Conservation (phyloP, 2,329 filamentous ascomycete species). For the Colletotrichum tamarilloi region DNA sequence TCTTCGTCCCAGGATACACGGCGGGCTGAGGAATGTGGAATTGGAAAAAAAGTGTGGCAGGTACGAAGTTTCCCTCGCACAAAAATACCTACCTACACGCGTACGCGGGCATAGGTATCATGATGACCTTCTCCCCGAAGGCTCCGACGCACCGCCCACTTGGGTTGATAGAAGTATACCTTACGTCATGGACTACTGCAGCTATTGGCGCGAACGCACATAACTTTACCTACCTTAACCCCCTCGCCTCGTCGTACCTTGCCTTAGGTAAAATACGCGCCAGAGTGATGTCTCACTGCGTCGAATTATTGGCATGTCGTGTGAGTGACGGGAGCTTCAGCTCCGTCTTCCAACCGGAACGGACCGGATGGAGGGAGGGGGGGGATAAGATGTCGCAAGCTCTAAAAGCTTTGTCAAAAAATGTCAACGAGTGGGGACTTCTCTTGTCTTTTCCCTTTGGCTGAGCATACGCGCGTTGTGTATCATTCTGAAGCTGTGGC, state of each 20-base stretch:
- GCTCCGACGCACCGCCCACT: constrained; percentile 19
- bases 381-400: background rate
- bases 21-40: constrained; percentile 9
- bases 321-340: background rate
- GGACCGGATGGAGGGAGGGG: background rate
- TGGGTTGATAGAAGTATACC: constrained; percentile 21
- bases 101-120: background rate
- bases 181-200: constrained; percentile 28
- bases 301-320: background rate
- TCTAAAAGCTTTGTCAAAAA: background rate
- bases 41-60: background rate
- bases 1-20: constrained; percentile 15
- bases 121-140: constrained; percentile 7
- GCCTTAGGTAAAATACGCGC: background rate
- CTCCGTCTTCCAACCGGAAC: background rate
- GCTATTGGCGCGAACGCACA: background rate
- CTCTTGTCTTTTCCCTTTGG: background rate
- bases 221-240: background rate
- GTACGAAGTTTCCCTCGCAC: background rate
- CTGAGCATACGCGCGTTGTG: background rate
- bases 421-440: background rate
- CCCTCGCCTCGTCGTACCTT: background rate
- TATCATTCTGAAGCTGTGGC: background rate
- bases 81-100: background rate
- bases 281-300: constrained; percentile 11